Conservation (phyloP, 108 stramenopile genomes). For the Cyclotella kingstonii region DNA sequence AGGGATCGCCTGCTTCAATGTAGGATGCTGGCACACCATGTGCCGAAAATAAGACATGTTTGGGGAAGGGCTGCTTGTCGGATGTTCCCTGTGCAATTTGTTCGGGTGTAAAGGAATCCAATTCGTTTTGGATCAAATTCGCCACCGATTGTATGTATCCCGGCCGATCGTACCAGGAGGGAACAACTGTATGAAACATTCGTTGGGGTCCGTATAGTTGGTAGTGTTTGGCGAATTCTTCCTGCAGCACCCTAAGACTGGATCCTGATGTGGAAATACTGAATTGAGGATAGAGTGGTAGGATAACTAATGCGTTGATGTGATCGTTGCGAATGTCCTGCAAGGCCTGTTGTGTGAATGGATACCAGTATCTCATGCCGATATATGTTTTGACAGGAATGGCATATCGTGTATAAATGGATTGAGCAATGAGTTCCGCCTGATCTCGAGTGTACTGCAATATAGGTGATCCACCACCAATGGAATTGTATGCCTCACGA, state of each 20-base stretch:
- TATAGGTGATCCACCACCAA: slow-evolving; percentile 97
- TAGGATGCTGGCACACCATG: slow-evolving; percentile 97
- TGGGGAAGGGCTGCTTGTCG: slow-evolving; percentile 33
- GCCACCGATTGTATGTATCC: slow-evolving; percentile 91
- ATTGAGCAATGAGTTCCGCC: slow-evolving; percentile 65
- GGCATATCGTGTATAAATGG: slow-evolving; percentile 55
- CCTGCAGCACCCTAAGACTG: slow-evolving; percentile 89
- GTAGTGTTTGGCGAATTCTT: slow-evolving; percentile 77
- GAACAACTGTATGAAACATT: slow-evolving; percentile 95
- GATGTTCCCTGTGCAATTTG: slow-evolving; percentile 63
- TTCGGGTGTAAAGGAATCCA: slow-evolving; percentile 78
- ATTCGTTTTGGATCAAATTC: slow-evolving; percentile 77
- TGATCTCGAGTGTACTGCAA: slow-evolving; percentile 88
- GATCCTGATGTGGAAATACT: slow-evolving; percentile 93
- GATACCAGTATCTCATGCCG: slow-evolving; percentile 99
- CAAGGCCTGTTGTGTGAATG: slow-evolving; percentile 94
- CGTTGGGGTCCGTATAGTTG: slow-evolving; percentile 59
- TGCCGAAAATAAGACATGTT: slow-evolving; percentile 93
- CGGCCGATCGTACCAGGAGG: slow-evolving; percentile 91
- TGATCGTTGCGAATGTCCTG: slow-evolving; percentile 77
- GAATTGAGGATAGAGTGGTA: slow-evolving; percentile 98
- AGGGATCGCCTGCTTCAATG: slow-evolving; percentile 97
- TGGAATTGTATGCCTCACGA: slow-evolving; percentile 90
- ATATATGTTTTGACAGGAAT: slow-evolving; percentile 88
- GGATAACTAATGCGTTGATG: slow-evolving; percentile 84